Base-by-base conservation (phyloP, 2,329 filamentous ascomycete genomes). In the Ophiostoma perfectum region DNA sequence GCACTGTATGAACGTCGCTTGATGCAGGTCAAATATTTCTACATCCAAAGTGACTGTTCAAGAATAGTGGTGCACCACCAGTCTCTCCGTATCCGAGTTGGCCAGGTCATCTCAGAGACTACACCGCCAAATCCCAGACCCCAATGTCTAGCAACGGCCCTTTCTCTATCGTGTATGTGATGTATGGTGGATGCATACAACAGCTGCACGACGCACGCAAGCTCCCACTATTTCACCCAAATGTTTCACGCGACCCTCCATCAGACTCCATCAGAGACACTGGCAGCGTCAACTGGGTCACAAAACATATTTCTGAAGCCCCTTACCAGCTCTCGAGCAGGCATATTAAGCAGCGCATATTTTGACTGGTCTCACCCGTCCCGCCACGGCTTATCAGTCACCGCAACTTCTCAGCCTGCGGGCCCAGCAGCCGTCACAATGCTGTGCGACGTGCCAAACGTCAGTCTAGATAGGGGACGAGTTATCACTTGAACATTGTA, bases 381-480 rank as follows among this genome's bases (percentile, higher is more conserved):
- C 55, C 55, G 55, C 27, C 27, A 38, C 27, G 55, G 55, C 27
- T 60, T 60, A 42, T 63, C 39, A 63, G 60, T 63, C 60, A 63
- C 60, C 16, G 39, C 60, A 63, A 44, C 7, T 63, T 52, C 27
- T 5, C 42, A 11, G 49, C 49, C 16, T 52, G n/a, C 27, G 27
- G 27, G 2, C 27, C 27, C 27, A 39, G 60, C 60, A 18, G 11
- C 9, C 42, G 42, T 47, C 39, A 47, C 27, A 38, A 49, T 41
- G 45, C 45, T 55, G 64, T 65, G 64, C 5, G 60, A 63, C 38
- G 14, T 41, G 58, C 60, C 16, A 63, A n/a, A 63, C 39, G 60
- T 44, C 38, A 41, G 12, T 18, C 16, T 18, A 41, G 8, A 42
- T 9, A 39, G 36, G 58, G 18, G 16, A 1, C 7, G 42, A 44